A percentile compares a stretch with the other conserved stretches of the same genome.
phyloP scores from a whole-genome alignment of 495 filamentous ascomycete species.

The Xylaria grammica region DNA sequence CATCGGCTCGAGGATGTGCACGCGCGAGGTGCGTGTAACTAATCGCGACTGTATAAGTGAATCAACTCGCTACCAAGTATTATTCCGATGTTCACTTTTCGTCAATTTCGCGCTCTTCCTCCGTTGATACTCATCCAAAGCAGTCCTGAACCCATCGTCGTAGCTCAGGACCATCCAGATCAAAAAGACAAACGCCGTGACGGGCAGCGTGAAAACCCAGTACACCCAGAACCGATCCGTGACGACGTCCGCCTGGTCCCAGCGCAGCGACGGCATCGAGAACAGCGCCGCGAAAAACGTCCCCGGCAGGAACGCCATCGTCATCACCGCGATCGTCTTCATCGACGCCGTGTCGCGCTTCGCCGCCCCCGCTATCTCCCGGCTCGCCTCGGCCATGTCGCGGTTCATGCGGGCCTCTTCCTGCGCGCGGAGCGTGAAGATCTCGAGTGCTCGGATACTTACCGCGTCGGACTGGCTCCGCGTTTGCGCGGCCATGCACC shows the following conservation, averaged over 20 bases:
- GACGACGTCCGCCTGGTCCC: conserved; percentile 28
- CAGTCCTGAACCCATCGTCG: background rate
- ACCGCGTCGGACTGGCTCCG: background rate
- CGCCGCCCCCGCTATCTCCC: conserved; percentile 47
- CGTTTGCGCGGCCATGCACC: background rate
- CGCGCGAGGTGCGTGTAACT: too few relatives aligned
- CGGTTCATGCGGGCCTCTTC: conserved; percentile 2
- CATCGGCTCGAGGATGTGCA: too few relatives aligned
- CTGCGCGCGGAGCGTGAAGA: background rate
- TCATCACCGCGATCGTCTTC: conserved; percentile 59
- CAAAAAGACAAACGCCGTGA: conserved; percentile 26
- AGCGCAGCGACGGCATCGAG: conserved; percentile 37
- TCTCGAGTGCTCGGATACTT: background rate
- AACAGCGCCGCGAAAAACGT: conserved; percentile 50
- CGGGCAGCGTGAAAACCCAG: conserved; percentile 37
- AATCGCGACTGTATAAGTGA: too few relatives aligned
- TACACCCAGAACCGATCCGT: conserved; percentile 40
- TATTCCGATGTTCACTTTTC: background rate
- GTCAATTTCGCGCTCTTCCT: background rate
- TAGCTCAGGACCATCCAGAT: conserved; percentile 23
- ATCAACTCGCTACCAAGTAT: too few relatives aligned
- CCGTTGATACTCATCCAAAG: background rate
- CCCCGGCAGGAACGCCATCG: conserved; percentile 60
- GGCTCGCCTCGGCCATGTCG: conserved; percentile 29
- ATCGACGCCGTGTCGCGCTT: conserved; percentile 55